Conservation (phyloP, 495 filamentous ascomycete species). For the Trichoderma parareesei region DNA sequence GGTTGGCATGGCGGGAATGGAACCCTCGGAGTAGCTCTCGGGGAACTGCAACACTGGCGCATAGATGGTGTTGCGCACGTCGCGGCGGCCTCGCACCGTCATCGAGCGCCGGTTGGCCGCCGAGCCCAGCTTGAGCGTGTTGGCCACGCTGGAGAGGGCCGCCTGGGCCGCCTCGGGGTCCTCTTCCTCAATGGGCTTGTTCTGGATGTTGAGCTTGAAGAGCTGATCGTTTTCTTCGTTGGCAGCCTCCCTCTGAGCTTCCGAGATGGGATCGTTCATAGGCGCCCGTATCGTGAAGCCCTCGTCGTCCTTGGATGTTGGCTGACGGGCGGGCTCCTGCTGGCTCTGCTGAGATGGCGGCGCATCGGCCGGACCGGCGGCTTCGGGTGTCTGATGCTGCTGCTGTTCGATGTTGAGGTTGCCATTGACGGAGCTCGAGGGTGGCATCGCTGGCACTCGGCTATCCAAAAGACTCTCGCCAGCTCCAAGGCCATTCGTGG, state of each 20-base stretch:
- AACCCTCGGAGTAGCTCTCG: slow-evolving; percentile 32
- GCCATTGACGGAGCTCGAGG: slow-evolving; percentile 29
- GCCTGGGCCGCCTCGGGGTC: slow-evolving; percentile 73
- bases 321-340: slow-evolving; percentile 20
- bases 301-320: slow-evolving; percentile 44
- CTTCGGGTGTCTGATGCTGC: slow-evolving; percentile 22
- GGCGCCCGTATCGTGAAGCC: slow-evolving; percentile 63
- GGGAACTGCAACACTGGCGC: slow-evolving; percentile 44
- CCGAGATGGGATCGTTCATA: slow-evolving; percentile 70
- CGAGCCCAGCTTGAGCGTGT: slow-evolving; percentile 55
- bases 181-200: slow-evolving; percentile 89
- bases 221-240: slow-evolving; percentile 54
- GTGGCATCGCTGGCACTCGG: slow-evolving; percentile 18
- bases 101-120: slow-evolving; percentile 58
- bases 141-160: slow-evolving; percentile 86
- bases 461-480: slow-evolving; percentile 23
- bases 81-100: slow-evolving; percentile 79
- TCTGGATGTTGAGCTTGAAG: slow-evolving; percentile 87
- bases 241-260: slow-evolving; percentile 66
- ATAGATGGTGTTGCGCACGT: slow-evolving; percentile 84
- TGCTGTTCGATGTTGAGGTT: slow-evolving; percentile 27
- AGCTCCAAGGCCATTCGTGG: slow-evolving; percentile 31
- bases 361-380: slow-evolving; percentile 38
- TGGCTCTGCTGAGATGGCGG: slow-evolving; percentile 33
- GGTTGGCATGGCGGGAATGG: slow-evolving; percentile 35